These are phyloP conservation scores for Nannizziopsis barbatae DNA, from an alignment of 2,329 filamentous ascomycete genomes.

Conservation along the genomic window DNA sequence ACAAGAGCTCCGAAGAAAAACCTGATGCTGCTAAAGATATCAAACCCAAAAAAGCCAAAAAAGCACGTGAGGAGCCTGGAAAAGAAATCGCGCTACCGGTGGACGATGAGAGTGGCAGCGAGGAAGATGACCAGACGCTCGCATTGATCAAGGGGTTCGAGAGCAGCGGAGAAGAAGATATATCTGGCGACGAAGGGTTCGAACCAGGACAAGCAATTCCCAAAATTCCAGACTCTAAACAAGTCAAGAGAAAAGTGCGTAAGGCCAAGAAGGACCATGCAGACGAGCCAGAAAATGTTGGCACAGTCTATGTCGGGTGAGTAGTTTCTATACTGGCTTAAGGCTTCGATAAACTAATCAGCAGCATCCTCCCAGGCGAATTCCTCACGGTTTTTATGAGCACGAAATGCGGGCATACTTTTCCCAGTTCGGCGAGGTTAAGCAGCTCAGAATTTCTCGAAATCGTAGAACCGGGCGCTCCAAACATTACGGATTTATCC, in stretches of 20 bases:
- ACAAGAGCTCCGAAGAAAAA: constrained; percentile 26
- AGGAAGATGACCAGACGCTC: constrained; percentile 42
- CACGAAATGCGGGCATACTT: constrained; percentile 91
- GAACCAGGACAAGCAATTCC: constrained; percentile 37
- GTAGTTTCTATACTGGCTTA: constrained; percentile 16
- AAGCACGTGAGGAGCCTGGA: constrained; percentile 14
- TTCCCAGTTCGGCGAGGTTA: constrained; percentile 78
- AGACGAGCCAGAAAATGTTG: constrained; percentile 42
- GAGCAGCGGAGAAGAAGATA: constrained; percentile 42
- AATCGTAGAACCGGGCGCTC: constrained; percentile 84
- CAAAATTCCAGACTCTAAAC: constrained; percentile 36
- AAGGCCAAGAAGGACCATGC: constrained; percentile 38
- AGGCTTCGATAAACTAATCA: constrained; percentile 15
- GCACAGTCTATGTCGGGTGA: constrained; percentile 74
- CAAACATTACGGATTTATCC: constrained; percentile 91
- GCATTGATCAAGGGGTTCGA: constrained; percentile 46
- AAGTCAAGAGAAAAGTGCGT: constrained; percentile 41
- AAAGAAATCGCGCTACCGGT: constrained; percentile 1
- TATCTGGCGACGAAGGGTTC: constrained; percentile 35
- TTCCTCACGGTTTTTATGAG: constrained; percentile 95
- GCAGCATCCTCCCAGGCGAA: constrained; percentile 42
- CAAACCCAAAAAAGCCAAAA: constrained; percentile 20
- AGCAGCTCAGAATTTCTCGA: constrained; percentile 67
- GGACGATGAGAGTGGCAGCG: constrained; percentile 24
- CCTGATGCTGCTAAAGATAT: constrained; percentile 19